phyloP scores from a whole-genome alignment of 441 rosid species.

The Theobroma grandiflorum region DNA sequence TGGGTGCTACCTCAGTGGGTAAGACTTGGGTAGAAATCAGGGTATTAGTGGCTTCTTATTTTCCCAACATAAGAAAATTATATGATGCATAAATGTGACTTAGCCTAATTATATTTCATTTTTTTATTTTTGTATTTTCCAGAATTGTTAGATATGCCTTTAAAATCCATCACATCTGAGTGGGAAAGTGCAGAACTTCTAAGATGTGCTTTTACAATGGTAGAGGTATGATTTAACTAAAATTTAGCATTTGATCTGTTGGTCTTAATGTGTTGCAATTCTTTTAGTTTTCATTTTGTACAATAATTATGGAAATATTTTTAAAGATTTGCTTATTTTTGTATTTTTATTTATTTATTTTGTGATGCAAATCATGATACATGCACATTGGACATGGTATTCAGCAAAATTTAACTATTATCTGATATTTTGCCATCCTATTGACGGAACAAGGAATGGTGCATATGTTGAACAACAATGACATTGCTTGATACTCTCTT shows the following conservation, averaged over 20 bases:
- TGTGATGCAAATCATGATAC: not conserved
- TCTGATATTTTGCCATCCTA: not conserved
- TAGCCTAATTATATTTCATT: conserved; percentile 10
- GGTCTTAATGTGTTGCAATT: not conserved
- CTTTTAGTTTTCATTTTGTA: not conserved
- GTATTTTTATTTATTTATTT: not conserved
- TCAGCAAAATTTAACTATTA: not conserved
- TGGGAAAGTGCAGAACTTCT: conserved; percentile 91
- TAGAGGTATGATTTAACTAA: conserved; percentile 63
- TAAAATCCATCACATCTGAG: conserved; percentile 75
- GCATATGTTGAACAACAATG: not conserved
- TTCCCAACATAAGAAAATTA: conserved; percentile 4
- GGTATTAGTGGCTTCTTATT: not conserved
- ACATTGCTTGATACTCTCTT: not conserved
- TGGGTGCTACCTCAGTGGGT: not conserved
- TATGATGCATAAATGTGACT: conserved; percentile 4
- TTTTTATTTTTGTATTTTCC: conserved; percentile 28
- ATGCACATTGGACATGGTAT: not conserved
- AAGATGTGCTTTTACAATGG: conserved; percentile 67
- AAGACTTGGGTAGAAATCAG: not conserved
- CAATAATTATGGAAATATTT: not conserved
- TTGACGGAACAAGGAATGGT: not conserved
- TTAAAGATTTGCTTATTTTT: not conserved
- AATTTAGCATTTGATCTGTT: not conserved
- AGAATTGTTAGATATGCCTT: conserved; percentile 95